Evolutionary conservation across 2,329 filamentous ascomycete genomes (phyloP).

Genomic region (Aspergillus japonicus): DNA sequence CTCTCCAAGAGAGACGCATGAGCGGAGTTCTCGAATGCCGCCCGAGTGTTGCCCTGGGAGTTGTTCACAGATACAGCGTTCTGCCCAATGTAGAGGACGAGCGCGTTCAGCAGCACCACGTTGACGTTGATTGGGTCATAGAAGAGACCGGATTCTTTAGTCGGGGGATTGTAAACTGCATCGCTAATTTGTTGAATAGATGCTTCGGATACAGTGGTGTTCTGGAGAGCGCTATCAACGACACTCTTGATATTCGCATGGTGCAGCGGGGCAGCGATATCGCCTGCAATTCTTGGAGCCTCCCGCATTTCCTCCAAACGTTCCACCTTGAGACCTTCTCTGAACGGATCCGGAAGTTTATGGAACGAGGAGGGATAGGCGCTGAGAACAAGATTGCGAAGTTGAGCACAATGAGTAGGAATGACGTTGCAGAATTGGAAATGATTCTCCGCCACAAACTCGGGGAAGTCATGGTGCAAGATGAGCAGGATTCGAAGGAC

Average conservation of each 20-base stretch:
- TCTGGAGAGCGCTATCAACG: slow-evolving; percentile 53
- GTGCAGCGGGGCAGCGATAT: slow-evolving; percentile 53
- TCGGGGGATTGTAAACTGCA: slow-evolving; percentile 62
- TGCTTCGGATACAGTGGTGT: slow-evolving; percentile 66
- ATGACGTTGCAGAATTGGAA: slow-evolving; percentile 77
- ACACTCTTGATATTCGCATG: slow-evolving; percentile 54
- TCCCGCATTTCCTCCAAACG: slow-evolving; percentile 71
- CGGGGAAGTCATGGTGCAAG: slow-evolving; percentile 89
- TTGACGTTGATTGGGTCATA: slow-evolving; percentile 68
- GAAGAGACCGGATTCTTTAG: slow-evolving; percentile 63
- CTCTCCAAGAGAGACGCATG: slow-evolving; percentile 73
- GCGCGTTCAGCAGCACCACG: slow-evolving; percentile 69
- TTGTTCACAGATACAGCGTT: slow-evolving; percentile 63
- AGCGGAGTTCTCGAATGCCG: slow-evolving; percentile 64
- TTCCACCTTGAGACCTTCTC: slow-evolving; percentile 72
- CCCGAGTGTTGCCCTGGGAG: slow-evolving; percentile 55
- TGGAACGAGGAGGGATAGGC: slow-evolving; percentile 69
- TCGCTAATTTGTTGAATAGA: slow-evolving; percentile 71
- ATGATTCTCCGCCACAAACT: slow-evolving; percentile 87
- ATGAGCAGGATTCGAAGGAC: slow-evolving; percentile 79
- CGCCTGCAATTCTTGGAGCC: slow-evolving; percentile 63
- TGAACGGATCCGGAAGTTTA: slow-evolving; percentile 72
- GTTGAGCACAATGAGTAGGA: slow-evolving; percentile 78
- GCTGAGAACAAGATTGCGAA: slow-evolving; percentile 83
- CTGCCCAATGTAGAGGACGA: slow-evolving; percentile 79